A percentile compares a stretch with the other conserved stretches of the same genome.
Conservation (phyloP, 495 filamentous ascomycete species). For the Immersiella caudata region DNA sequence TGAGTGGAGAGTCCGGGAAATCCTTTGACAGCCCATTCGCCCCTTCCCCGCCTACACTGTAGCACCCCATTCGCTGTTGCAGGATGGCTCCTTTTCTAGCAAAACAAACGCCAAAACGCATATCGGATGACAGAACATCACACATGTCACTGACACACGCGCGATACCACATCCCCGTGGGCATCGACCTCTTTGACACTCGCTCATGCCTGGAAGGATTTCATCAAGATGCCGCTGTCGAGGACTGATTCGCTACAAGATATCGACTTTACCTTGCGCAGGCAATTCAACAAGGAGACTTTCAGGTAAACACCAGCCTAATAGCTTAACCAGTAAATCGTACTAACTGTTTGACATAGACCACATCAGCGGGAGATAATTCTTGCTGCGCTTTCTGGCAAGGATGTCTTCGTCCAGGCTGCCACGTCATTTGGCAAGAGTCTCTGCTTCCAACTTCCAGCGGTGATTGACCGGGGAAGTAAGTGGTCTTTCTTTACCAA, state of each 20-base stretch:
- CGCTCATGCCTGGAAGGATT: not conserved
- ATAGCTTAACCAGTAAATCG: not conserved
- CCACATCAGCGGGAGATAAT: constrained; percentile 90
- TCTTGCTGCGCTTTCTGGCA: constrained; percentile 70
- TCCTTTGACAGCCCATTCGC: not conserved
- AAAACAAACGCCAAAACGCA: not conserved
- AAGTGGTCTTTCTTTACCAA: constrained; percentile 32
- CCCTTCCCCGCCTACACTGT: not conserved
- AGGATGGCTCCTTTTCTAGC: not conserved
- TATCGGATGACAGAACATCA: not conserved
- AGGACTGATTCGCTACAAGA: constrained; percentile 60
- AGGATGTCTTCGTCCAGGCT: constrained; percentile 94
- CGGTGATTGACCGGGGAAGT: constrained; percentile 85
- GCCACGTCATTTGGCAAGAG: constrained; percentile 97
- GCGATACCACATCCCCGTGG: not conserved
- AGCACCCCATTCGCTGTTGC: not conserved
- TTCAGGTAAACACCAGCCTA: constrained; percentile 63
- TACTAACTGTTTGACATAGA: constrained; percentile 45
- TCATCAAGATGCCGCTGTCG: constrained; percentile 40
- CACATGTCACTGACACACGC: not conserved
- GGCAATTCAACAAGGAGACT: constrained; percentile 74
- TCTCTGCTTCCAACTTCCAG: constrained; percentile 90
- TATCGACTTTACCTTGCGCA: constrained; percentile 80
- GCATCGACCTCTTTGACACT: not conserved
- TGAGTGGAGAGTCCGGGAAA: not conserved